These are phyloP conservation scores for Rutidosis leptorrhynchoides DNA, from an alignment of 129 eudicot species.

Conservation along the genomic window DNA sequence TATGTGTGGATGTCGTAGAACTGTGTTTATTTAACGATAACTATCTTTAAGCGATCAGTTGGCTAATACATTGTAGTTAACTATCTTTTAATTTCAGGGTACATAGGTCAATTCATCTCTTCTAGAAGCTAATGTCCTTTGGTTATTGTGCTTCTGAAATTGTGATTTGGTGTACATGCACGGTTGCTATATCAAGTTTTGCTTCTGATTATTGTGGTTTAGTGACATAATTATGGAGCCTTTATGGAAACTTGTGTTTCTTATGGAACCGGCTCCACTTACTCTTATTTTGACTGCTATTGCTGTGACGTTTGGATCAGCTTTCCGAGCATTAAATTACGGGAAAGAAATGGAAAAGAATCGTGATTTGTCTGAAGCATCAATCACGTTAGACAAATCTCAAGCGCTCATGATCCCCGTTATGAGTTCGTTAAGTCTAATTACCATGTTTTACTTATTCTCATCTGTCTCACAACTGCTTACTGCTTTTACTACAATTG, in stretches of 20 bases:
- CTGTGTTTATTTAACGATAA: not conserved
- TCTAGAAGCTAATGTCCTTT: slow-evolving; percentile 21
- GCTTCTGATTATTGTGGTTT: slow-evolving; percentile 11
- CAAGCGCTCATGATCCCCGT: slow-evolving; percentile 96
- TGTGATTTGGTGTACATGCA: slow-evolving; percentile 15
- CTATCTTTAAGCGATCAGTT: not conserved
- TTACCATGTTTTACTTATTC: slow-evolving; percentile 88
- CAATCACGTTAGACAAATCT: slow-evolving; percentile 84
- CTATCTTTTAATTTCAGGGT: slow-evolving; percentile 24
- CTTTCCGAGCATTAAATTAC: slow-evolving; percentile 73
- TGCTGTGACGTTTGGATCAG: slow-evolving; percentile 75
- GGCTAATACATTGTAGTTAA: slow-evolving; percentile 12
- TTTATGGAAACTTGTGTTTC: slow-evolving; percentile 72
- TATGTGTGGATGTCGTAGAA: not conserved
- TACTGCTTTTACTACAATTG: slow-evolving; percentile 81
- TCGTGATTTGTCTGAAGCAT: slow-evolving; percentile 79
- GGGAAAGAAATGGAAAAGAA: slow-evolving; percentile 96
- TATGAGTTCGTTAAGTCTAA: slow-evolving; percentile 91
- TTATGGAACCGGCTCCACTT: slow-evolving; percentile 87
- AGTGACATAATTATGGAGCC: slow-evolving; percentile 62
- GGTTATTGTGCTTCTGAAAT: slow-evolving; percentile 17
- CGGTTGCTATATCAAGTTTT: slow-evolving; percentile 5
- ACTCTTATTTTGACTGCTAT: slow-evolving; percentile 84
- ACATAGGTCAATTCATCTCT: not conserved
- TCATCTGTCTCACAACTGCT: slow-evolving; percentile 94